Percentiles rank a stretch among this genome's conserved stretches.
Conservation (phyloP, 176 grass and related monocot genomes). For the Musa acuminata region DNA sequence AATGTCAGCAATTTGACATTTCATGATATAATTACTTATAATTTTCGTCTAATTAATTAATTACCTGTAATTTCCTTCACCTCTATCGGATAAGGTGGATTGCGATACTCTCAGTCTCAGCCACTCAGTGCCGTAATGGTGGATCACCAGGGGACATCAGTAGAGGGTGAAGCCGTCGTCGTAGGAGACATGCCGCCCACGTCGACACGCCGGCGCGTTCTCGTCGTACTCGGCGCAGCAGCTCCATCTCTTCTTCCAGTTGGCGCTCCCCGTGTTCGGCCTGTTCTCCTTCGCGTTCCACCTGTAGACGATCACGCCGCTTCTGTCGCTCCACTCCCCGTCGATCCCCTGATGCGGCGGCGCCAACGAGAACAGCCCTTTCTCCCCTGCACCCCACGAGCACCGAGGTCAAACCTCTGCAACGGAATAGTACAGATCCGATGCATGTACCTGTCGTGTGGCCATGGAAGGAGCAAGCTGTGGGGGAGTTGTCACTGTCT, state of each 20-base stretch:
- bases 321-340: slow-evolving; percentile 80
- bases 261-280: slow-evolving; percentile 41
- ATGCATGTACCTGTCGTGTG: slow-evolving; percentile 45
- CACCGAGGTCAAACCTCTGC: too few species aligned
- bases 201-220: slow-evolving; percentile 43
- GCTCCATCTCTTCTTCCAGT: slow-evolving; percentile 77
- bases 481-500: slow-evolving; percentile 48
- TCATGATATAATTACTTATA: too few species aligned
- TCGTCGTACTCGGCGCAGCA: slow-evolving; percentile 62
- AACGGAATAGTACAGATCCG: not conserved
- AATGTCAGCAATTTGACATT: too few species aligned
- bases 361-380: slow-evolving; percentile 54
- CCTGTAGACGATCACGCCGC: slow-evolving; percentile 61
- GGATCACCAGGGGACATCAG: slow-evolving; percentile 2
- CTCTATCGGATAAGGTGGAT: too few species aligned
- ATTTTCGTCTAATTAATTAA: too few species aligned
- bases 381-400: slow-evolving; percentile 36
- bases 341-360: slow-evolving; percentile 78
- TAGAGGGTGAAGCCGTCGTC: slow-evolving; percentile 67
- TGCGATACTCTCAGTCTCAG: too few species aligned
- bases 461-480: slow-evolving; percentile 62
- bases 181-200: slow-evolving; percentile 54
- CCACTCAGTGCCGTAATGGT: too few species aligned
- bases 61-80: too few species aligned
- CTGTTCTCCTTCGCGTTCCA: slow-evolving; percentile 53